phyloP scores from a whole-genome alignment of 148 eudicot species.

The Beta vulgaris region DNA sequence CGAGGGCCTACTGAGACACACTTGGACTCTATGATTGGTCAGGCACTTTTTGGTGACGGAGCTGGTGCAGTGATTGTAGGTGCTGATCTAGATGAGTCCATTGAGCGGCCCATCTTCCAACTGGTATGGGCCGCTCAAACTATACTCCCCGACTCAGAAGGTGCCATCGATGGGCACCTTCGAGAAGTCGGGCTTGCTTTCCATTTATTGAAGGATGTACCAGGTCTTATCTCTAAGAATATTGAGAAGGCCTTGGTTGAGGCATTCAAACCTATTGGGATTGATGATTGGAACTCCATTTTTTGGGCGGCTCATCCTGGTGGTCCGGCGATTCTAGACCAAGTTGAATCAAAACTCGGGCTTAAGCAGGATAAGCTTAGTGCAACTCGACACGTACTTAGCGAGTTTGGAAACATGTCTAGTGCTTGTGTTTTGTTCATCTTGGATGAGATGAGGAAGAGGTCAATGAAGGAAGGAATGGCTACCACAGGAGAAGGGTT shows the following conservation, averaged over 20 bases:
- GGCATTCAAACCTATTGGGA: slow-evolving; percentile 1
- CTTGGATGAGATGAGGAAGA: slow-evolving; percentile 24
- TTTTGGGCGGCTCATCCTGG: slow-evolving; percentile 15
- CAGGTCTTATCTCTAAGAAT: background rate
- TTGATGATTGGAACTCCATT: background rate
- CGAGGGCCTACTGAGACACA: slow-evolving; percentile 5
- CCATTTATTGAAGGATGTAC: background rate
- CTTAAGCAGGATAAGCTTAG: slow-evolving; percentile 8
- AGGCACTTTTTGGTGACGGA: slow-evolving; percentile 3
- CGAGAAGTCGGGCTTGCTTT: slow-evolving; percentile 3
- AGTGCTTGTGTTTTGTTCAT: slow-evolving; percentile 16
- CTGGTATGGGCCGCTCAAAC: slow-evolving; percentile 4
- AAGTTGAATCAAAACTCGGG: slow-evolving; percentile 12
- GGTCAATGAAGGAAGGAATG: slow-evolving; percentile 13
- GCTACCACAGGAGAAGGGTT: slow-evolving; percentile 17
- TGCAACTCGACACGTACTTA: background rate
- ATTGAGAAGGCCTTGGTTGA: slow-evolving; percentile 12
- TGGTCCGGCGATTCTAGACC: slow-evolving; percentile 4
- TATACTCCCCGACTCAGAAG: background rate
- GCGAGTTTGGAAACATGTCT: slow-evolving; percentile 9
- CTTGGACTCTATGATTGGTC: slow-evolving; percentile 8
- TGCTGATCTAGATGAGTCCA: slow-evolving; percentile 4
- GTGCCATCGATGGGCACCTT: background rate
- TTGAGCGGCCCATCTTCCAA: slow-evolving; percentile 9
- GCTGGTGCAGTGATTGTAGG: background rate